Percentiles rank a stretch among this genome's conserved stretches.
These are phyloP conservation scores for Scheffersomyces parashehatae DNA, from an alignment of 1,139 yeast genomes.

Conservation along the genomic window DNA sequence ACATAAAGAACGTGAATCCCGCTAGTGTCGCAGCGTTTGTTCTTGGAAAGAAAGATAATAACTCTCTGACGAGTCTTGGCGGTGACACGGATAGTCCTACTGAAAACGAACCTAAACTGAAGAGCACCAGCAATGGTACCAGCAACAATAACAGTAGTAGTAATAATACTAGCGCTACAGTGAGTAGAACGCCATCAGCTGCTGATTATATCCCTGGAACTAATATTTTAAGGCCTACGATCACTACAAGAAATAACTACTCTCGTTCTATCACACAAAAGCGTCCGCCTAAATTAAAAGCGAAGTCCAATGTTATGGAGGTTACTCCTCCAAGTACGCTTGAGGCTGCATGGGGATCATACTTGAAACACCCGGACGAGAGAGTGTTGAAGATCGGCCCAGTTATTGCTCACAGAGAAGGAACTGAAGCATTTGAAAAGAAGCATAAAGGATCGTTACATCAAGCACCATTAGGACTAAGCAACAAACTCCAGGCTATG, in stretches of 20 bases:
- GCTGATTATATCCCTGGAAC: conserved; percentile 58
- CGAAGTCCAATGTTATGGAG: conserved; percentile 35
- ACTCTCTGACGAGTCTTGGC: conserved; percentile 2
- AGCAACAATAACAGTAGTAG: conserved; percentile 13
- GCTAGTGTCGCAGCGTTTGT: conserved; percentile 51
- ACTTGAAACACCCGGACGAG: conserved; percentile 64
- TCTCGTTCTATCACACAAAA: conserved; percentile 20
- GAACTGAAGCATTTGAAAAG: conserved; percentile 55
- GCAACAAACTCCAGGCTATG: conserved; percentile 20
- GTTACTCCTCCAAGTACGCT: conserved; percentile 57
- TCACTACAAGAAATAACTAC: conserved; percentile 41
- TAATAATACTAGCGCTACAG: conserved; percentile 3
- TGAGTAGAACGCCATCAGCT: conserved; percentile 7
- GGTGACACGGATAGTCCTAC: conserved; percentile 9
- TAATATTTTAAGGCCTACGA: conserved; percentile 54
- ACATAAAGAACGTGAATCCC: conserved; percentile 28
- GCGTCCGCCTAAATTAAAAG: conserved; percentile 14
- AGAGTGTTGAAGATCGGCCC: conserved; percentile 68
- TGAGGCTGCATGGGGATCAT: conserved; percentile 70
- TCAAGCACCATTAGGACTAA: conserved; percentile 58
- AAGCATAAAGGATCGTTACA: conserved; percentile 57
- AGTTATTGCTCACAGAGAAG: conserved; percentile 34
- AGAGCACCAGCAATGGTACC: conserved; percentile 4
- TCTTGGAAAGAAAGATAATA: conserved; percentile 26
- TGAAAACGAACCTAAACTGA: background rate